Percentiles rank a stretch among this genome's conserved stretches.
These are phyloP conservation scores for Claviceps digitariae DNA, from an alignment of 2,329 filamentous ascomycete genomes.

Conservation along the genomic window DNA sequence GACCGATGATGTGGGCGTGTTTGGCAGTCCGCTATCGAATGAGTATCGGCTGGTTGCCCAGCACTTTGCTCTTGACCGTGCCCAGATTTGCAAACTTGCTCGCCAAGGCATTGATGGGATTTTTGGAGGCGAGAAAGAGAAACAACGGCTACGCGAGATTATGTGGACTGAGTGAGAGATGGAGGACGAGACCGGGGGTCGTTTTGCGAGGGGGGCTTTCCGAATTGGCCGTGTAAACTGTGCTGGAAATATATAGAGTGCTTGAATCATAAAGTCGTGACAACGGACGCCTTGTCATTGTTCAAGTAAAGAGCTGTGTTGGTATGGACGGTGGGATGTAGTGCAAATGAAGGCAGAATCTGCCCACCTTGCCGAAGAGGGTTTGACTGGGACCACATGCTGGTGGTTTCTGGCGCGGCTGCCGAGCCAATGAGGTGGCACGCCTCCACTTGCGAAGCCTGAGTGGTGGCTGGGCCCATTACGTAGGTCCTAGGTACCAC, in stretches of 20 bases:
- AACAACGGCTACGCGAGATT: slow-evolving; percentile 35
- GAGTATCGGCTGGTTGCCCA: slow-evolving; percentile 62
- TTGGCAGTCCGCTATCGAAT: slow-evolving; percentile 61
- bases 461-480: neutral
- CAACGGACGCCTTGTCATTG: neutral
- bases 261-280: neutral
- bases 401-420: neutral
- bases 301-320: neutral
- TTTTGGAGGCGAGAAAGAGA: slow-evolving; percentile 52
- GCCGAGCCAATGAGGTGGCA: slow-evolving; percentile 5
- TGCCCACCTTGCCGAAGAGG: neutral
- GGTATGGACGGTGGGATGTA: neutral
- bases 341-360: neutral
- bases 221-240: neutral
- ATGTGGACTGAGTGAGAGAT: slow-evolving; percentile 27
- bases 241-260: neutral
- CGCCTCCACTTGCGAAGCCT: neutral
- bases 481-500: neutral
- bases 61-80: slow-evolving; percentile 46
- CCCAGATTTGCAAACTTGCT: slow-evolving; percentile 40
- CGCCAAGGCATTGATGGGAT: slow-evolving; percentile 49
- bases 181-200: neutral
- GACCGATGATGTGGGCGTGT: slow-evolving; percentile 78
- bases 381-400: neutral
- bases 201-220: neutral